Evolutionary conservation across 2,329 filamentous ascomycete species (phyloP).

Genomic region (Claviceps digitariae): DNA sequence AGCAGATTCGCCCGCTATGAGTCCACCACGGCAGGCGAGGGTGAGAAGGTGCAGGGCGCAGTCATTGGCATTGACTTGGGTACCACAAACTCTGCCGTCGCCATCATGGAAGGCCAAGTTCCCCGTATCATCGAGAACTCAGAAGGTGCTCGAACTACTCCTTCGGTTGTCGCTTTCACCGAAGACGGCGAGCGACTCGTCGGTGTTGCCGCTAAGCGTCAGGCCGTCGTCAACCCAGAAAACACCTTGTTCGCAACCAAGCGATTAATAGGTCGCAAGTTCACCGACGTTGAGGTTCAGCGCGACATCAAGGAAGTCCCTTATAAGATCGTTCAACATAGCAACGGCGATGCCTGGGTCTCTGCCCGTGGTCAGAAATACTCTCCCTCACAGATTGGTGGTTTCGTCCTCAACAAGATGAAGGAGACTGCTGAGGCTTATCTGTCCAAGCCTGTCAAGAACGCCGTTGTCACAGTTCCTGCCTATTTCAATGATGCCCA

Average conservation of each 20-base stretch:
- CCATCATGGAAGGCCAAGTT: conserved; percentile 91
- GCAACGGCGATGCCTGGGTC: conserved; percentile 93
- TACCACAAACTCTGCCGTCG: conserved; percentile 95
- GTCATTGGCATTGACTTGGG: conserved; percentile 98
- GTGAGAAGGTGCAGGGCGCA: conserved; percentile 79
- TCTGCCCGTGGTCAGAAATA: conserved; percentile 88
- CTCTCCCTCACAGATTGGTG: conserved; percentile 96
- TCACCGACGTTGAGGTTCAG: conserved; percentile 85
- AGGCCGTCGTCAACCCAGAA: conserved; percentile 96
- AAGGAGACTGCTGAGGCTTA: conserved; percentile 96
- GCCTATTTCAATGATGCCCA: conserved; percentile 99
- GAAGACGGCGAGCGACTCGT: conserved; percentile 93
- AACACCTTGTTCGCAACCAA: conserved; percentile 98
- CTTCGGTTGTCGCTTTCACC: conserved; percentile 89
- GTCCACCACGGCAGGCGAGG: conserved; percentile 43
- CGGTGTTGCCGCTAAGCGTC: conserved; percentile 93
- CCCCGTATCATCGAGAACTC: conserved; percentile 97
- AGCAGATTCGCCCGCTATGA: conserved; percentile 68
- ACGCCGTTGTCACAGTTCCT: conserved; percentile 91
- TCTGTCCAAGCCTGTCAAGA: conserved; percentile 81
- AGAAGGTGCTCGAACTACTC: conserved; percentile 52
- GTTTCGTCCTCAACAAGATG: conserved; percentile 96
- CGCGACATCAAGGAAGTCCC: conserved; percentile 95
- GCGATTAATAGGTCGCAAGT: conserved; percentile 97
- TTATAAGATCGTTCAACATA: conserved; percentile 97